These are phyloP conservation scores for Blastocladiella emersonii DNA, from an alignment of 371 early-diverging fungal genomes.

Conservation along the genomic window DNA sequence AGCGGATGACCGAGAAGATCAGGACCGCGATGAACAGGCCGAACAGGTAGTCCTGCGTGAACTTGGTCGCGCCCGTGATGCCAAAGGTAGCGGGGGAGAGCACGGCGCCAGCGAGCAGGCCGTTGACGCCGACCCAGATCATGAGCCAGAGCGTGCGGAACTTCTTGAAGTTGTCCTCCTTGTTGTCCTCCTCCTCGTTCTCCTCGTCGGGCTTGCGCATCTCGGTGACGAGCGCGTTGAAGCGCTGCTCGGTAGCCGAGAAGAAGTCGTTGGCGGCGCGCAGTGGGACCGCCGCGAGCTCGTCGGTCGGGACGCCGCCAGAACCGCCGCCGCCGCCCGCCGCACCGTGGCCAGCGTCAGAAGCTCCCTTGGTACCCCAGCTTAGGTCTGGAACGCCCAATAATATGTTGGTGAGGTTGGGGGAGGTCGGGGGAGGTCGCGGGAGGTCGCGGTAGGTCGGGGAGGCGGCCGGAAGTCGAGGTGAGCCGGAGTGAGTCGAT, in stretches of 20 bases:
- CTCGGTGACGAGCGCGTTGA: conserved; percentile 2
- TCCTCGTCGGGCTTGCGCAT: conserved; percentile 5
- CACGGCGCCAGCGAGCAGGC: conserved; percentile 45
- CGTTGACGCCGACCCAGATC: conserved; percentile 72
- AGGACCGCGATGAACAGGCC: background rate
- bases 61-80: background rate
- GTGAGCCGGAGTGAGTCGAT: background rate
- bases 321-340: conserved; percentile 41
- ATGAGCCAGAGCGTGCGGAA: conserved; percentile 72
- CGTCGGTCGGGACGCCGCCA: conserved; percentile 30
- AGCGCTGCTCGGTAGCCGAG: background rate
- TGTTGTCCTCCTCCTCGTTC: conserved; percentile 1
- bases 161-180: conserved; percentile 69
- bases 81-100: background rate
- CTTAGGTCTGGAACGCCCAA: conserved; percentile 62
- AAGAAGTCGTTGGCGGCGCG: background rate
- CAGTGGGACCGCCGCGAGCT: conserved; percentile 1
- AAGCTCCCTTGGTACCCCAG: conserved; percentile 91
- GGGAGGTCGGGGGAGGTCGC: background rate
- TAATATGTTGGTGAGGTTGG: background rate
- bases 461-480: background rate
- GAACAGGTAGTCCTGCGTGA: background rate
- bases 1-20: background rate
- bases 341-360: conserved; percentile 40
- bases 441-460: too few relatives aligned